Evolutionary conservation across 768 basidiomycete genomes (phyloP), one percentile per base, ranked within the genome.

Genomic region (Boletus fagicola): DNA sequence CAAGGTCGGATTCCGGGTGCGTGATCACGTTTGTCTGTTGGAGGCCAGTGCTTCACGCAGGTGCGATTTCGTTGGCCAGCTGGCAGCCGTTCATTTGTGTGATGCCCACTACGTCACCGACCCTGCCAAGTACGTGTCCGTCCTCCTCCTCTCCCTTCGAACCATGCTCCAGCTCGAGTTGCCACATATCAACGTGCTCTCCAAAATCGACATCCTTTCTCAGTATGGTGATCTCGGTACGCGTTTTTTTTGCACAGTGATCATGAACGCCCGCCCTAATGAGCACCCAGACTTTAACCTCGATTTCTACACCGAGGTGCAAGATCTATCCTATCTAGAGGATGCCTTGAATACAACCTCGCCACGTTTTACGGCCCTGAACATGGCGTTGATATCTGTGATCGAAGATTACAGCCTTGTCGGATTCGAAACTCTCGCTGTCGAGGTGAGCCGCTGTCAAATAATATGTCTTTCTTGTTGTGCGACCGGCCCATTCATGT

Each of bases 141-240:
- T 98, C 38, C 80, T 98, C 43, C 81, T 99, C 36, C 84, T 98
- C 13, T 92, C 95, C 12, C 80, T 99, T 28, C 83, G 97, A 49
- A 92, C 96, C 16, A 98, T 98, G 97, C 79, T 99, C n/a, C 95
- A 98, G 67, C 81, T 99, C 54, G 97, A 97, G 67, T 81, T 98
- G n/a, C 97, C 97, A 0, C 97, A 98, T 69, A 79, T 99, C 74
- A 98, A 99, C 68, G 97, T 99, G 3, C 78, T 99, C 15, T 95
- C 93, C 10, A 99, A 99, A 73, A 80, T 98, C 53, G 97, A 99
- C 73, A 76, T 98, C n/a, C 77, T 99, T 18, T 78, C 82, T 18
- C 84, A 88, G 62, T 95, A 96, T 59, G 97, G 97, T 12, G 92
- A 96, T 59, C 80, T 98, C 43, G 92, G 95, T 95, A 65, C 46